These are phyloP conservation scores for Pontederia paniculata DNA, from an alignment of 176 grass and related monocot species.

Conservation along the genomic window DNA sequence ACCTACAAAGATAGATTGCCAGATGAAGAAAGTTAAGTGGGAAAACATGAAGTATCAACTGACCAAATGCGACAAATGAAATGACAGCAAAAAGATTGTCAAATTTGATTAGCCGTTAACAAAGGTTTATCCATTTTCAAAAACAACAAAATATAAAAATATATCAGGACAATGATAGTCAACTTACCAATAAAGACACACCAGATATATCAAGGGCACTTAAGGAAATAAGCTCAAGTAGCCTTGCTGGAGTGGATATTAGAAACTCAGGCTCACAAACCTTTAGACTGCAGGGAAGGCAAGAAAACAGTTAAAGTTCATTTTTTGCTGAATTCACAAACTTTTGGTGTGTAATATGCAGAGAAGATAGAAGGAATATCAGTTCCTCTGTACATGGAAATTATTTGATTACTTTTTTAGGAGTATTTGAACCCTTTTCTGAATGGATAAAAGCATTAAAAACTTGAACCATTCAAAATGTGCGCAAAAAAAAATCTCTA, in stretches of 20 bases:
- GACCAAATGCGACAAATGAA: background rate
- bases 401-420: too few relatives aligned
- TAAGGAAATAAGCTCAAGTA: conserved; percentile 60
- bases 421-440: too few relatives aligned
- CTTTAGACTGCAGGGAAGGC: conserved; percentile 39
- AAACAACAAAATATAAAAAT: conserved; percentile 6
- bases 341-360: too few relatives aligned
- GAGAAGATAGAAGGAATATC: too few relatives aligned
- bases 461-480: too few relatives aligned
- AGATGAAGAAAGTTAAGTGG: background rate
- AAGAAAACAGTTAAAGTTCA: background rate
- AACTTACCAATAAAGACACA: conserved; percentile 70
- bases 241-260: conserved; percentile 65
- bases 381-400: too few relatives aligned
- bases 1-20: conserved; percentile 32
- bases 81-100: too few relatives aligned
- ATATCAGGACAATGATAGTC: background rate
- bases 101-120: too few relatives aligned
- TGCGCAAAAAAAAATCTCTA: too few relatives aligned
- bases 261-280: conserved; percentile 86
- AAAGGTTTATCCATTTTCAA: too few relatives aligned
- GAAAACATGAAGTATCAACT: background rate
- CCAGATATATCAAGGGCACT: conserved; percentile 60
- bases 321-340: too few relatives aligned
- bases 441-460: too few relatives aligned